Base-by-base conservation (phyloP, 345 rosid genomes). In the Camelina neglecta region DNA sequence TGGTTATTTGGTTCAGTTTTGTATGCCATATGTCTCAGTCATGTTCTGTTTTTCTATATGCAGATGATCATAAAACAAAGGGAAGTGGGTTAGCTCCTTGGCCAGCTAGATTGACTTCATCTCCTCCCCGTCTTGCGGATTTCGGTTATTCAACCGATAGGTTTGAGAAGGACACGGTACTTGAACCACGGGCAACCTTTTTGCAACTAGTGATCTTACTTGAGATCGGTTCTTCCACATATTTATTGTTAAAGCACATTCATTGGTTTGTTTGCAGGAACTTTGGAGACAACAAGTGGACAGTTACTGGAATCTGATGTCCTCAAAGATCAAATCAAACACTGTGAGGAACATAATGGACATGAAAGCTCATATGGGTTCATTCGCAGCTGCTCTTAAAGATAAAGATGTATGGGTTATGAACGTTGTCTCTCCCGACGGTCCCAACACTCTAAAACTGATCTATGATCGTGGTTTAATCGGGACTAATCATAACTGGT, bases 31-130 rank as follows among this genome's bases (percentile, higher is more conserved):
- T 49, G 9, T 45, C 15, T 45, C 3, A 38, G 20, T 42, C 39
- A 38, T 72, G 59, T 42, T 79, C 60, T 59, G 67, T 72, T 71
- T 67, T 38, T 77, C 78, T 39, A 6, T 13, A 50, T 47, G 29
- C 72, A 93, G 99, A 87, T 83, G 90, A 86, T 74, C 97, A 92
- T 16, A 82, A 69, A 77, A 86, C 81, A 20, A 84, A 85, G 79
- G 99, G 97, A 56, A 91, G 97, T 82, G 97, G 90, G 33, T 86
- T 95, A 86, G 93, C 96, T 70, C 97, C 99, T 47, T 95, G 99
- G 99, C 99, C 99, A 15, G 90, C 97, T 70, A 86, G 99, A 62
- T 66, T 87, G 83, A 93, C 88, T 42, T 73, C 94, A 62, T 86
- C 97, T 73, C 89, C 98, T 76, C 97, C 94, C 7, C 84, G 97